Evolutionary conservation across 1,284 basidiomycete species (phyloP).

Genomic region (Fereydounia khargensis): DNA sequence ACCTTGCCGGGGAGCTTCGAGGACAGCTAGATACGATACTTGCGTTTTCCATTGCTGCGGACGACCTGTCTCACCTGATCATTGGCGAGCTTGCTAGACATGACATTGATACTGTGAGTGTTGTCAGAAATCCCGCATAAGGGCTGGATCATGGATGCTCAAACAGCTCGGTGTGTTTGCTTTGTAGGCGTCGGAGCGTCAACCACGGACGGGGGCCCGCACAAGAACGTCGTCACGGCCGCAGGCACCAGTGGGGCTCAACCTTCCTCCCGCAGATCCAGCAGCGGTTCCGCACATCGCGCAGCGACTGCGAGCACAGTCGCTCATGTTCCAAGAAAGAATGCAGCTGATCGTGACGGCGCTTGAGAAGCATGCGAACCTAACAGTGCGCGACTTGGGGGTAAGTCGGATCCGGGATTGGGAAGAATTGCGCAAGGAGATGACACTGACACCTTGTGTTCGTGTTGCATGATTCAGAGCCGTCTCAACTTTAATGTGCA

Average conservation of each 20-base stretch:
- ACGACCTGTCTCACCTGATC: conserved; percentile 39
- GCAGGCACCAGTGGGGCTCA: conserved; percentile 4
- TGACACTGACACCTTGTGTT: not conserved
- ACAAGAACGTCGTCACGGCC: conserved; percentile 4
- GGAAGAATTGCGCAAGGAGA: too few species aligned
- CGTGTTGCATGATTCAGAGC: not conserved
- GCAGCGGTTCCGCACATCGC: conserved; percentile 13
- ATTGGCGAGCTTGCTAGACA: conserved; percentile 41
- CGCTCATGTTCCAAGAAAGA: conserved; percentile 36
- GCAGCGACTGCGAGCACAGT: conserved; percentile 24
- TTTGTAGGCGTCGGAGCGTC: too few species aligned
- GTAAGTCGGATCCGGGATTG: conserved; percentile 11
- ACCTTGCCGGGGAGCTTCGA: conserved; percentile 46
- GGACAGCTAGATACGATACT: conserved; percentile 48
- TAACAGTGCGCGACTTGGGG: conserved; percentile 43
- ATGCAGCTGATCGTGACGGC: conserved; percentile 41
- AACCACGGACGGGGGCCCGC: too few species aligned
- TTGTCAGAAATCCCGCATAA: too few species aligned
- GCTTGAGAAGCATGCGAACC: conserved; percentile 52
- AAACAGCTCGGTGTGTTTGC: too few species aligned
- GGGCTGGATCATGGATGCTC: too few species aligned
- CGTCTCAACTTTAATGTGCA: conserved; percentile 50
- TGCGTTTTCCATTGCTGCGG: conserved; percentile 34
- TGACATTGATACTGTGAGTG: conserved; percentile 19
- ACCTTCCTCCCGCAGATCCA: conserved; percentile 20